Evolutionary conservation across 2,329 filamentous ascomycete species (phyloP), one percentile per base, ranked within the genome.

Genomic region (Fusarium nanum): DNA sequence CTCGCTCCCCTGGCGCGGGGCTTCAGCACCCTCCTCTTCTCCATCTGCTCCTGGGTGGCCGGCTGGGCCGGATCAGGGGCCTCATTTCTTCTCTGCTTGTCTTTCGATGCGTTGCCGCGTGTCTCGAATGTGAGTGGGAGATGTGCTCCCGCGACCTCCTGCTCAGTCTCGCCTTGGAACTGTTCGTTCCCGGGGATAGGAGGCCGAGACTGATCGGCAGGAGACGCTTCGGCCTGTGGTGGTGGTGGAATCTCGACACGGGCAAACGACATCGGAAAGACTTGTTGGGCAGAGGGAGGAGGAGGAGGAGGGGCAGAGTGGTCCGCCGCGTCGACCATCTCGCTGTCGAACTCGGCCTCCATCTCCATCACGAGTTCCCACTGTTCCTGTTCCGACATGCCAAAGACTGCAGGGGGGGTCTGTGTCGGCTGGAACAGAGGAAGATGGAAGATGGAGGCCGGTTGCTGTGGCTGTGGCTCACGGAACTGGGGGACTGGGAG

Each of bases 1-100:
- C 66, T 37, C 32, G 32, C 32, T 37, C 32, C 32, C 32, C 32
- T 56, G 25, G 32, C 16, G 14, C 18, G 57, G 18, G 56, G 61
- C 20, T 53, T 67, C 28, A 52, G 30, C 20, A 70, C 57, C 13
- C 27, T 48, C 27, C 67, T 18, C 16, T 30, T 42, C 28, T 67
- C 46, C n/a, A 55, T 37, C 34, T 62, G 40, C 20, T 62, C 66
- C 14, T 56, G 23, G 7, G 47, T 63, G 7, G 67, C 67, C 30
- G 42, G 12, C 25, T 34, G 23, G 10, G 56, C 45, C n/a, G 14
- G 28, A 5, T 68, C 60, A 18, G 12, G 25, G 16, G 16, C 25
- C 13, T 40, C 12, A 7, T 20, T 22, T 10, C 11, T 25, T 27
- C n/a, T n/a, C 7, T 30, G 25, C 18, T 42, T 13, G 30, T 54